A percentile compares a stretch with the other conserved stretches of the same genome.
phyloP scores from a whole-genome alignment of 2,329 filamentous ascomycete genomes.

The Cordyceps militaris region DNA sequence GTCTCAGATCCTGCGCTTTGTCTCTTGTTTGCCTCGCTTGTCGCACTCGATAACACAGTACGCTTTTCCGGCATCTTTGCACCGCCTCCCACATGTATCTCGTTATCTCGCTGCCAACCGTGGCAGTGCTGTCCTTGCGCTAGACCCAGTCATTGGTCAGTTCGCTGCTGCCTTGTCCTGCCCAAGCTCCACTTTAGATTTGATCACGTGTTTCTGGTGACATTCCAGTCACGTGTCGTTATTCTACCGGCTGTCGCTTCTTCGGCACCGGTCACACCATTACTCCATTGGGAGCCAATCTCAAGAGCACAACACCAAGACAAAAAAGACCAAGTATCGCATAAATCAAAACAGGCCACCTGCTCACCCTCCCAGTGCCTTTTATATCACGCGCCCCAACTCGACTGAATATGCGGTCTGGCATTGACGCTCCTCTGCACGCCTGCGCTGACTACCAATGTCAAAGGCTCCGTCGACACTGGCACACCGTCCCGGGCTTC shows the following conservation, averaged over 20 bases:
- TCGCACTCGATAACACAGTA: neutral
- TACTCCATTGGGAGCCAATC: neutral
- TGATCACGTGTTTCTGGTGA: neutral
- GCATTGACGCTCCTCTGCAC: neutral
- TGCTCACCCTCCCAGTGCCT: neutral
- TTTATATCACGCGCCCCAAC: neutral
- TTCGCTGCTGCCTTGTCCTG: neutral
- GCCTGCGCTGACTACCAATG: neutral
- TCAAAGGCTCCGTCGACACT: neutral
- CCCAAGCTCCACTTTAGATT: neutral
- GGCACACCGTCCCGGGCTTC: neutral
- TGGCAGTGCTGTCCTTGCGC: conserved; percentile 4
- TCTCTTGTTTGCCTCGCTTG: neutral
- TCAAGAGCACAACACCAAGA: neutral
- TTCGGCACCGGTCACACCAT: neutral
- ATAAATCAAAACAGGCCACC: neutral
- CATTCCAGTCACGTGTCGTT: neutral
- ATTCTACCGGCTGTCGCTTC: neutral
- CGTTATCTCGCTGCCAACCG: neutral
- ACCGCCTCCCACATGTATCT: neutral
- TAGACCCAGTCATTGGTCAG: neutral
- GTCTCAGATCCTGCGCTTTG: neutral
- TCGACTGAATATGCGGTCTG: neutral
- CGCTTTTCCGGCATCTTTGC: neutral
- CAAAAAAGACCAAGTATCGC: neutral